Conservation (phyloP, 306 rosid genomes). For the Echinosophora koreensis region DNA sequence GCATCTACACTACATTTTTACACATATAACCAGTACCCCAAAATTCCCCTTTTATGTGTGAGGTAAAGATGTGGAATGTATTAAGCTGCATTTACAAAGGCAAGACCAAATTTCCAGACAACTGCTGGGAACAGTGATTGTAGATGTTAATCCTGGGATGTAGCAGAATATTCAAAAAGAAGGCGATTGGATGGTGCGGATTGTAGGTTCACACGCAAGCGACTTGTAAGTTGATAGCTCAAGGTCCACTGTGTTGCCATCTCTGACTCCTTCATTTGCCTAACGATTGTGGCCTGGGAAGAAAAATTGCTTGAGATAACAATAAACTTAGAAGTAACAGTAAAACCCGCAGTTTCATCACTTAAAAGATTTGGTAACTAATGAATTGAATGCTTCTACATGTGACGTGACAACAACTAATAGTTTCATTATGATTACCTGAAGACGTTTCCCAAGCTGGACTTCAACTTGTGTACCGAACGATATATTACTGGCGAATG, state of each 20-base stretch:
- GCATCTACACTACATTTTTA: conserved; percentile 34
- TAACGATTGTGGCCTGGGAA: conserved; percentile 74
- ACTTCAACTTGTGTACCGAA: conserved; percentile 91
- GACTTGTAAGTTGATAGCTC: conserved; percentile 86
- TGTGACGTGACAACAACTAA: conserved; percentile 5
- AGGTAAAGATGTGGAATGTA: not conserved
- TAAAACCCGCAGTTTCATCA: conserved; percentile 22
- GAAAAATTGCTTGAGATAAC: conserved; percentile 16
- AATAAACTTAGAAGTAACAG: not conserved
- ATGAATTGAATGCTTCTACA: conserved; percentile 1
- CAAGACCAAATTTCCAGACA: not conserved
- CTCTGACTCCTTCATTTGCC: conserved; percentile 94
- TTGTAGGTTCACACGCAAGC: conserved; percentile 78
- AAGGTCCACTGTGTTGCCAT: conserved; percentile 94
- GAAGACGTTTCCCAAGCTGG: conserved; percentile 95
- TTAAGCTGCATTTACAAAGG: not conserved
- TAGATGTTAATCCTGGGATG: conserved; percentile 64
- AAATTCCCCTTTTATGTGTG: not conserved
- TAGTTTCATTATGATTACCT: conserved; percentile 58
- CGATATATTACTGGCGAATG: conserved; percentile 78
- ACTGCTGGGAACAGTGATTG: conserved; percentile 1
- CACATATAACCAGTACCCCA: not conserved
- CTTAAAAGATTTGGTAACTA: not conserved
- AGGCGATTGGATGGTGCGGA: conserved; percentile 75
- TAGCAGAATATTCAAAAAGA: conserved; percentile 82